Percentiles rank a stretch among this genome's conserved stretches.
phyloP scores from a whole-genome alignment of 31 red algal species.

The Endocladia muricata region DNA sequence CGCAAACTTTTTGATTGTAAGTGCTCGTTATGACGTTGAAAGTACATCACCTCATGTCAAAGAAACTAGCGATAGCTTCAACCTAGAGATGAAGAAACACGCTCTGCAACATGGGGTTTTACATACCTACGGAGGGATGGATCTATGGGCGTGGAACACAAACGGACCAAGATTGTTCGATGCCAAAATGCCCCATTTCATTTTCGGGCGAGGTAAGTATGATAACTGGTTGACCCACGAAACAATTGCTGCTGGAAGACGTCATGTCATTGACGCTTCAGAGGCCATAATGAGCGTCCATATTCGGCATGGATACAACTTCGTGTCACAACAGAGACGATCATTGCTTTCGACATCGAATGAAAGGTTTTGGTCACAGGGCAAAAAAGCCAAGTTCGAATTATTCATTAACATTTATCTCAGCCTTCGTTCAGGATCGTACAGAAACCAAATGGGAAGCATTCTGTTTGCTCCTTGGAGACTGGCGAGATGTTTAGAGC shows the following conservation, averaged over 20 bases:
- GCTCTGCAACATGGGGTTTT: slow-evolving; percentile 60
- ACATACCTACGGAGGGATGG: slow-evolving; percentile 91
- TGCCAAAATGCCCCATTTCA: slow-evolving; percentile 80
- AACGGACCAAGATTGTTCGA: slow-evolving; percentile 58
- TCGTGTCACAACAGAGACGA: slow-evolving; percentile 20
- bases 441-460: slow-evolving; percentile 73
- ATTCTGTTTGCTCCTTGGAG: slow-evolving; percentile 70
- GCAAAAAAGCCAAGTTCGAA: slow-evolving; percentile 59
- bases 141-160: slow-evolving; percentile 88
- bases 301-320: slow-evolving; percentile 75
- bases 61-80: slow-evolving; percentile 21
- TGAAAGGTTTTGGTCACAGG: slow-evolving; percentile 60
- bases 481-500: slow-evolving; percentile 55
- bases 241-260: slow-evolving; percentile 50
- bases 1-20: slow-evolving; percentile 72
- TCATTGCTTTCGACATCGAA: background rate
- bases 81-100: slow-evolving; percentile 28
- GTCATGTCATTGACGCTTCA: slow-evolving; percentile 76
- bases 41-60: slow-evolving; percentile 23
- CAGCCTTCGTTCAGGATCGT: slow-evolving; percentile 46
- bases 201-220: slow-evolving; percentile 91
- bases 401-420: slow-evolving; percentile 73
- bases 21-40: slow-evolving; percentile 80
- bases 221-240: slow-evolving; percentile 97
- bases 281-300: slow-evolving; percentile 75